A percentile compares a stretch with the other conserved stretches of the same genome.
Conservation (phyloP, 2,329 filamentous ascomycete genomes). For the Ceratocystis huliohia region DNA sequence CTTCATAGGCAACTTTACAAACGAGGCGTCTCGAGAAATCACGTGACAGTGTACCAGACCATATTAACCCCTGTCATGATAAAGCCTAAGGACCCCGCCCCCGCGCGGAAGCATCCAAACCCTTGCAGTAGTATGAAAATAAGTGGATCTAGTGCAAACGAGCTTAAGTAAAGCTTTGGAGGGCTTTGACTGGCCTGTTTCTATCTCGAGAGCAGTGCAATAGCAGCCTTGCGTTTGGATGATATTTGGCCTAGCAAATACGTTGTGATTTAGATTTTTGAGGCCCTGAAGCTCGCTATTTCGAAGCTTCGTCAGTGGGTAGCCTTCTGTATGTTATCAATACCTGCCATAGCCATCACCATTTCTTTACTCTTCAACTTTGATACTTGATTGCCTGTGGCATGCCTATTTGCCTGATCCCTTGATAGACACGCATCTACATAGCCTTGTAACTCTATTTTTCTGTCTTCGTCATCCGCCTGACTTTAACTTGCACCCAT, state of each 20-base stretch:
- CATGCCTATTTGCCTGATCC: neutral
- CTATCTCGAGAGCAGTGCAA: no score
- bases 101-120: no score
- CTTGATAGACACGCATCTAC: neutral
- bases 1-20: no score
- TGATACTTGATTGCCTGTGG: neutral
- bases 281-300: neutral
- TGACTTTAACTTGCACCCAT: neutral
- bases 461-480: neutral
- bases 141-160: slow-evolving; percentile 8
- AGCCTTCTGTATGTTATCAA: neutral
- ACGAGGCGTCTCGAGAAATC: no score
- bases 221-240: neutral
- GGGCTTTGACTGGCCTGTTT: no score
- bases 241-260: neutral
- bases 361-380: neutral
- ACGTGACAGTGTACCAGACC: no score
- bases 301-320: neutral
- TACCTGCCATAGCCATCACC: neutral
- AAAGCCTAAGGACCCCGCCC: no score
- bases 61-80: no score
- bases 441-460: neutral
- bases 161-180: no score
- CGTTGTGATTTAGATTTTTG: neutral
- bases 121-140: no score